Percentiles rank a stretch among this genome's conserved stretches.
phyloP scores from a whole-genome alignment of 805 yeast genomes.

The Monosporozyma unispora region DNA sequence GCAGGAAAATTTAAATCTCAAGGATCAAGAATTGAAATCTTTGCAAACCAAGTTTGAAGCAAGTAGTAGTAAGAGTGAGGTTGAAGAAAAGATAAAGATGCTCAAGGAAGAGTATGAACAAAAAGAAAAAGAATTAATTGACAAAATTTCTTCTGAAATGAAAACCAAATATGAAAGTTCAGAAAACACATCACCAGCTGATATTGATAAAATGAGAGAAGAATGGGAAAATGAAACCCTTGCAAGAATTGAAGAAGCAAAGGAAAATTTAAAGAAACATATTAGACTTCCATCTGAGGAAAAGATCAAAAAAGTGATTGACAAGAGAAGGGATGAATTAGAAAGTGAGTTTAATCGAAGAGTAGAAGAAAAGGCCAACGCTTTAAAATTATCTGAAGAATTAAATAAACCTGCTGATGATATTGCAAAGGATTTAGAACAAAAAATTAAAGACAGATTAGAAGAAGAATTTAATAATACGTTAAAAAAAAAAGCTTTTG shows the following conservation, averaged over 20 bases:
- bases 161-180: not conserved
- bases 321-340: conserved; percentile 29
- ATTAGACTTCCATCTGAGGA: conserved; percentile 40
- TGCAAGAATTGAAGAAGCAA: conserved; percentile 33
- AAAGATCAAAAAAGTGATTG: conserved; percentile 49
- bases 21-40: not conserved
- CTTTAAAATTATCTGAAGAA: conserved; percentile 5
- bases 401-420: conserved; percentile 6
- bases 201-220: conserved; percentile 21
- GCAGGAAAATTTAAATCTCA: not conserved
- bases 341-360: conserved; percentile 19
- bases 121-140: not conserved
- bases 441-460: conserved; percentile 17
- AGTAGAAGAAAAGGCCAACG: conserved; percentile 10
- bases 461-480: conserved; percentile 12
- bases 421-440: conserved; percentile 4
- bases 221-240: conserved; percentile 26
- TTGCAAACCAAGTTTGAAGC: conserved; percentile 1
- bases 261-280: conserved; percentile 40
- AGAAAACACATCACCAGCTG: not conserved
- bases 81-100: not conserved
- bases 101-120: conserved; percentile 1
- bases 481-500: conserved; percentile 23
- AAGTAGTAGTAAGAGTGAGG: conserved; percentile 2
- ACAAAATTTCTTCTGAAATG: not conserved